Evolutionary conservation across 768 basidiomycete species (phyloP).

Genomic region (Cystofilobasidium capitatum): DNA sequence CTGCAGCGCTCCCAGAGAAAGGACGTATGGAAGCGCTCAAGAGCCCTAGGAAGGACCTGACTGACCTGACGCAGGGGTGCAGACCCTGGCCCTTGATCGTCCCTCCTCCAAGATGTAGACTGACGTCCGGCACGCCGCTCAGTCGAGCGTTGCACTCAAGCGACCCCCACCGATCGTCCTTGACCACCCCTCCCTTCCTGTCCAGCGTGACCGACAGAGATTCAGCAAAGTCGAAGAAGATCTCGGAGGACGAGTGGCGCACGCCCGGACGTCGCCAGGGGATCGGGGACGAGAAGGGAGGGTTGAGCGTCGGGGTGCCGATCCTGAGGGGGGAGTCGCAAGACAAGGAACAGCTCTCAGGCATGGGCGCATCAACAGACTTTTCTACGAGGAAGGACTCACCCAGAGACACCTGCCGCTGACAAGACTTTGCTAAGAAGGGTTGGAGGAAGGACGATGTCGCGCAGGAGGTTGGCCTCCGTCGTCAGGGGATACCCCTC

Average conservation of each 20-base stretch:
- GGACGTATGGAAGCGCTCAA: slow-evolving; percentile 13
- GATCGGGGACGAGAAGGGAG: slow-evolving; percentile 74
- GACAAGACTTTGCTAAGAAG: slow-evolving; percentile 61
- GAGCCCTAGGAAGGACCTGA: no score
- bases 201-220: slow-evolving; percentile 68
- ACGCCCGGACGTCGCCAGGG: slow-evolving; percentile 84
- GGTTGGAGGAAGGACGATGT: slow-evolving; percentile 86
- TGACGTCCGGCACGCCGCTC: slow-evolving; percentile 81
- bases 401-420: slow-evolving; percentile 49
- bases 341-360: not conserved
- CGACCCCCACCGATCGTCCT: slow-evolving; percentile 65
- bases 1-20: not conserved
- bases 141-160: slow-evolving; percentile 68
- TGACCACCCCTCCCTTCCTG: slow-evolving; percentile 13
- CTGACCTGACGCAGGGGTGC: slow-evolving; percentile 90
- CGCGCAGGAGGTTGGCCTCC: slow-evolving; percentile 74
- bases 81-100: slow-evolving; percentile 36
- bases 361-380: not conserved
- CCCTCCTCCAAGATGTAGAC: slow-evolving; percentile 52
- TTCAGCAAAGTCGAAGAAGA: slow-evolving; percentile 84
- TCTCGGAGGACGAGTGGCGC: slow-evolving; percentile 76
- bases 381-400: slow-evolving; percentile 16
- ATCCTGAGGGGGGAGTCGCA: slow-evolving; percentile 31
- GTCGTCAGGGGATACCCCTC: slow-evolving; percentile 86
- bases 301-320: slow-evolving; percentile 38